Percentiles rank a stretch among this genome's conserved stretches.
These are phyloP conservation scores for Colletotrichum sp. DNA, from an alignment of 2,329 filamentous ascomycete species.

Conservation along the genomic window DNA sequence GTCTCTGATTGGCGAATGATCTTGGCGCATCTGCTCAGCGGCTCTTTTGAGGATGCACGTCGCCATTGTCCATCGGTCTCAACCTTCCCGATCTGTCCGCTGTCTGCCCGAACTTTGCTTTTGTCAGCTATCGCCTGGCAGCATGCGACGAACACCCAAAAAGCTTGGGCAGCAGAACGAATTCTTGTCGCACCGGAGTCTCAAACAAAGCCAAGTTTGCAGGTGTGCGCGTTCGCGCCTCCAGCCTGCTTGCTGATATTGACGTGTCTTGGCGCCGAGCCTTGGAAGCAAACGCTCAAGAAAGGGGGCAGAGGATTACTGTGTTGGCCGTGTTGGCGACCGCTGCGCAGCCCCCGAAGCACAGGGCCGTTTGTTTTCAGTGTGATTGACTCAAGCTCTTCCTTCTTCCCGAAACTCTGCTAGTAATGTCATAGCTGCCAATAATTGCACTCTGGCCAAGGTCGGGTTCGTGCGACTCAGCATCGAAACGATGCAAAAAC, in stretches of 20 bases:
- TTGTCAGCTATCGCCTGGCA: background rate
- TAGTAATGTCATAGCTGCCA: background rate
- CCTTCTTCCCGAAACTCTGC: constrained; percentile 12
- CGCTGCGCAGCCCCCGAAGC: background rate
- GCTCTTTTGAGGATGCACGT: background rate
- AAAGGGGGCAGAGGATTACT: background rate
- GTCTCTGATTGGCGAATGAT: background rate
- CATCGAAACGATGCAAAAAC: background rate
- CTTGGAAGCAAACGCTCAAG: background rate
- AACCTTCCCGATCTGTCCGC: background rate
- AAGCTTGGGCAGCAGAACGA: background rate
- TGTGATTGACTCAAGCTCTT: background rate
- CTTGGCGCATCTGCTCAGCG: background rate
- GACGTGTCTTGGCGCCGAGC: constrained; percentile 4
- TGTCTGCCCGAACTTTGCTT: background rate
- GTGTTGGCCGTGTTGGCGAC: background rate
- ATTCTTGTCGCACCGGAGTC: background rate
- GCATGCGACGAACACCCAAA: background rate
- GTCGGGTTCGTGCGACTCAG: background rate
- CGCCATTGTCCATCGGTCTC: background rate
- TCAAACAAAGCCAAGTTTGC: background rate
- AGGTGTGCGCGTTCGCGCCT: background rate
- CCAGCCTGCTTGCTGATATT: background rate
- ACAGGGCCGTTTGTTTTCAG: background rate
- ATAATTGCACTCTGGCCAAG: background rate